Evolutionary conservation across 441 rosid genomes (phyloP), one percentile per base, ranked within the genome.

Genomic region (Populus trichocarpa): DNA sequence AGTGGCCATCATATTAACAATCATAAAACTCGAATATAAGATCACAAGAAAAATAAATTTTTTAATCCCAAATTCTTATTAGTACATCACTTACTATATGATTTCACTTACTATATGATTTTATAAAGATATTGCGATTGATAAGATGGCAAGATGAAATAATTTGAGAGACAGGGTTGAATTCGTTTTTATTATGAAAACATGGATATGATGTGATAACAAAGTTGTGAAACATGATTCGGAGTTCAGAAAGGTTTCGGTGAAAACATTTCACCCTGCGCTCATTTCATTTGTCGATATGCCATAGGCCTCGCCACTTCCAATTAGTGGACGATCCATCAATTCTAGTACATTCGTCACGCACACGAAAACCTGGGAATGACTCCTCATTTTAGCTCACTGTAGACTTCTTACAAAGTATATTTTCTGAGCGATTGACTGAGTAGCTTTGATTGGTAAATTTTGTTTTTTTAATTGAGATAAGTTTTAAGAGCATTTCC

Each of bases 1-100:
- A 26, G 1, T 26, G 0, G 0, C 2, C 0, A 2, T 26, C 0
- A 26, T 26, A 26, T 26, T 26, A 26, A 2, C 26, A 26, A 26
- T 26, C 2, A 26, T 26, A 26, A 1, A 2, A 1, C 2, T 26
- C 1, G 26, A 26, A 26, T 26, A 0, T 26, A 0, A 26, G 2
- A 26, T 26, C 0, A 26, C 0, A 26, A 26, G 0, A 26, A 1
- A 26, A 26, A 26, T 0, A 26, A 1, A 26, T 26, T 0, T 26
- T 1, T 26, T 26, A 26, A 26, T 26, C 1, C 2, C 0, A 26
- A 26, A 26, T 2, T 26, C 0, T 26, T 26, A 26, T 26, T 1
- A 26, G n/a, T n/a, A n/a, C n/a, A n/a, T n/a, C 1, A 25, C 26
- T 1, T 26, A 26, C 0, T 26, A 26, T 0, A 26, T 26, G 2